Base-by-base conservation (phyloP, 768 basidiomycete genomes). In the Tulasnella calospora region DNA sequence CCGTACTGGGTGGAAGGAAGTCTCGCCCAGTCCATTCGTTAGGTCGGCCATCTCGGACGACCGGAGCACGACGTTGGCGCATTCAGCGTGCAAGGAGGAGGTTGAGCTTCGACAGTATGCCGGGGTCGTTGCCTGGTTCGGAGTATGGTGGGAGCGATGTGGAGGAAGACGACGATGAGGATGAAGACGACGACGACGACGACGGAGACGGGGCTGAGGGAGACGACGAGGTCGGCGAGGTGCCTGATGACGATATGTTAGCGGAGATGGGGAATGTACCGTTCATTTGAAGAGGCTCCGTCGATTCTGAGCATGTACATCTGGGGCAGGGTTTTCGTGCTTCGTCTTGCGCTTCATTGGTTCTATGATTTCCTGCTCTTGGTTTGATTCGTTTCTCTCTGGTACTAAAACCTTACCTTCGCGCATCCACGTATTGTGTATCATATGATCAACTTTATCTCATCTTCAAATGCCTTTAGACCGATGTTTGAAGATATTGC, bases 251-350 rank as follows among this genome's bases (percentile, higher is more conserved):
- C 80, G 92, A 94, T 83, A 83, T 95, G 80, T 84, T 92, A 38
- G 94, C 91, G 12, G 93, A 95, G 86, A 94, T 93, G 93, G 90
- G 89, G 86, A 91, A 89, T 81, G 91, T 91, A 74, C 91, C 89
- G 36, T 92, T 90, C n/a, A 67, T 30, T 27, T 67, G 61, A 67
- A 12, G 7, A 27, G 13, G 9, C 27, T n/a, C n/a, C n/a, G n/a
- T n/a, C n/a, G n/a, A n/a, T n/a, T n/a, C n/a, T n/a, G n/a, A n/a
- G n/a, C n/a, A n/a, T n/a, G n/a, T n/a, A n/a, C n/a, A n/a, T n/a
- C n/a, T n/a, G n/a, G n/a, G n/a, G n/a, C n/a, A n/a, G n/a, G n/a
- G n/a, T n/a, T n/a, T n/a, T n/a, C n/a, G n/a, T n/a, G n/a, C n/a
- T n/a, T n/a, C n/a, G n/a, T n/a, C n/a, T n/a, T n/a, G 6, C 3